Evolutionary conservation across 2,329 filamentous ascomycete species (phyloP), one percentile per base, ranked within the genome.

Genomic region (Decorospora gaudefroyi): DNA sequence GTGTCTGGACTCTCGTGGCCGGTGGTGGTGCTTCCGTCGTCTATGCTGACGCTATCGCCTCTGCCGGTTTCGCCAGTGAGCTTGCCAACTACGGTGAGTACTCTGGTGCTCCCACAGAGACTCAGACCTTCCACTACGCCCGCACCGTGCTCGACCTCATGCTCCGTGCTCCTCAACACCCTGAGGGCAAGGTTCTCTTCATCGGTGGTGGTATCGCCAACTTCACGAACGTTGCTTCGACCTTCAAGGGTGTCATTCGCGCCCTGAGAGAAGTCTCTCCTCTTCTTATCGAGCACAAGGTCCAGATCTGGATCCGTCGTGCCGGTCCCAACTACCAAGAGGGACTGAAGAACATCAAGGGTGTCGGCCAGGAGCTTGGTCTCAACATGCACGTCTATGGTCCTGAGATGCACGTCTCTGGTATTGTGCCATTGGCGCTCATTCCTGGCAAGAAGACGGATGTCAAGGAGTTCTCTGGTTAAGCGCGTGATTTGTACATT

Each of bases 151-250:
- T 99, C 54, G 93, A 99, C 74, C 85, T 99, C 56, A 95, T 99
- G 89, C 87, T 99, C 63, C 89, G 93, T 61, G 87, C 92, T 42
- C 92, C 93, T 46, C 74, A 84, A 70, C 80, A 83, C 74, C 82
- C 88, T 51, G 86, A 96, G 69, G 93, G 93, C 80, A 99, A 97
- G 84, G 90, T 99, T 40, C 86, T 99, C 58, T 99, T 99, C 83
- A 97, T 99, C 61, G 93, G 93, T 75, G 93, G 93, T 79, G 93
- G 93, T 83, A 99, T 99, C 82, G 93, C 93, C 82, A 99, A 99
- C 87, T 99, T 99, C 81, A 99, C 93, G 81, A 99, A 97, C 78
- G 93, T 99, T 42, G 93, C 93, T 50, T 93, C 88, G 65, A 99
- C 93, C 56, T 99, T 99, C 87, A 99, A 99, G 84, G 93, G 93